phyloP scores from a whole-genome alignment of 495 filamentous ascomycete species.

The Penicillium salamii region DNA sequence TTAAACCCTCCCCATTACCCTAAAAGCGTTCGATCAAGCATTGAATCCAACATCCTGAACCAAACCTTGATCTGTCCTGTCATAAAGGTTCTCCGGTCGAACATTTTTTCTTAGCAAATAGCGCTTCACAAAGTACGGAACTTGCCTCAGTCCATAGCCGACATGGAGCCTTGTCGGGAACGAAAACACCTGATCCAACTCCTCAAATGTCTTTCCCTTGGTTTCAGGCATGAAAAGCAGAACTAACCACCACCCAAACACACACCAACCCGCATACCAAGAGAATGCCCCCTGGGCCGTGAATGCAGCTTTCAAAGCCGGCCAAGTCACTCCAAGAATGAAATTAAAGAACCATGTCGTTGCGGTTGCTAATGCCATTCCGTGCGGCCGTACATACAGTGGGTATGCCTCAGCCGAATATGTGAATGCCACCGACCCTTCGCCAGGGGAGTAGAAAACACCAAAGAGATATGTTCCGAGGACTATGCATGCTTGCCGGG shows the following conservation, averaged over 20 bases:
- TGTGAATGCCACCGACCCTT: constrained; percentile 80
- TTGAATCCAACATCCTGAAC: constrained; percentile 26
- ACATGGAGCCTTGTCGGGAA: constrained; percentile 49
- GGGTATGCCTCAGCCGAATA: constrained; percentile 83
- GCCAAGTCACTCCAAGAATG: constrained; percentile 49
- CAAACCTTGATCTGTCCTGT: constrained; percentile 26
- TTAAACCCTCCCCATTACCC: neutral
- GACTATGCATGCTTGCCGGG: constrained; percentile 57
- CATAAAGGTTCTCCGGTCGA: constrained; percentile 39
- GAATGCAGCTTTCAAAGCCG: constrained; percentile 53
- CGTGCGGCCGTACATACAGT: constrained; percentile 66
- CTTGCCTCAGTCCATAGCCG: constrained; percentile 45
- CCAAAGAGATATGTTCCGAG: constrained; percentile 74
- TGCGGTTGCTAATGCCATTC: constrained; percentile 66
- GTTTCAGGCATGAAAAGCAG: constrained; percentile 52
- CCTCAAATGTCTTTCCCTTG: constrained; percentile 46
- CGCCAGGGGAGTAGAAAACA: constrained; percentile 73
- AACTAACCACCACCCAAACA: constrained; percentile 48
- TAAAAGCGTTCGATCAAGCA: constrained; percentile 6
- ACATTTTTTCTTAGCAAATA: constrained; percentile 39
- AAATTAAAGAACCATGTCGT: constrained; percentile 61
- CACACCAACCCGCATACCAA: constrained; percentile 53
- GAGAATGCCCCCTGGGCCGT: constrained; percentile 52
- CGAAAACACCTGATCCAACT: constrained; percentile 50
- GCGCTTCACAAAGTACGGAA: constrained; percentile 43